phyloP scores from a whole-genome alignment of 345 rosid species.

The Lagerstroemia speciosa region DNA sequence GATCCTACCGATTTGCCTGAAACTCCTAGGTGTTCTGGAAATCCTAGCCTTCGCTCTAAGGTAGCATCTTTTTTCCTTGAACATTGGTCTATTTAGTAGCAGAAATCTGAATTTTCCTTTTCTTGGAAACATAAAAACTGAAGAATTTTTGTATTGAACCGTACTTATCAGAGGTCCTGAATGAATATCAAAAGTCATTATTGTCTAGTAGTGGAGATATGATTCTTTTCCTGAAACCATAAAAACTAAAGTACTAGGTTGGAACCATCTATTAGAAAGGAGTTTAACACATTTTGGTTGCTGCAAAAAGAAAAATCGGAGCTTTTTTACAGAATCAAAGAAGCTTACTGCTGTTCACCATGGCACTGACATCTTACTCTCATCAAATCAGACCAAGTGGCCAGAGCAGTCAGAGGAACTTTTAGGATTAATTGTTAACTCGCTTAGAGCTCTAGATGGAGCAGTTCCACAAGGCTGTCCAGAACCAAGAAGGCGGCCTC shows the following conservation, averaged over 20 bases:
- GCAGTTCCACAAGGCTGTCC: constrained; percentile 93
- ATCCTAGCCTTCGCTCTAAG: constrained; percentile 64
- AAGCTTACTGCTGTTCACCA: neutral
- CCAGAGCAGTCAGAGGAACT: constrained; percentile 99
- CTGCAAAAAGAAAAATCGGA: neutral
- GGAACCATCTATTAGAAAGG: neutral
- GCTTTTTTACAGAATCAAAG: neutral
- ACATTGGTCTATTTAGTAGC: constrained; percentile 15
- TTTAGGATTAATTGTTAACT: constrained; percentile 87
- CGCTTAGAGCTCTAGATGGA: constrained; percentile 89
- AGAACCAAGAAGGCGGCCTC: constrained; percentile 88
- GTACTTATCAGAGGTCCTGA: neutral
- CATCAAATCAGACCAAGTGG: constrained; percentile 79
- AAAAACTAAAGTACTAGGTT: neutral
- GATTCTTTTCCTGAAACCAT: neutral
- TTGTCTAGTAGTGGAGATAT: neutral
- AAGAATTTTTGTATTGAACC: neutral
- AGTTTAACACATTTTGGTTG: neutral
- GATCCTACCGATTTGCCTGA: constrained; percentile 54
- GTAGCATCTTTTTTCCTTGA: constrained; percentile 27
- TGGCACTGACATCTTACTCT: constrained; percentile 14
- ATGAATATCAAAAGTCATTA: neutral
- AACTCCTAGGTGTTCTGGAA: constrained; percentile 48
- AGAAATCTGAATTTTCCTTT: constrained; percentile 1
- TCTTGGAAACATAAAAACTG: neutral